Conservation (phyloP, 805 yeast species). For the Candida nanaspora region DNA sequence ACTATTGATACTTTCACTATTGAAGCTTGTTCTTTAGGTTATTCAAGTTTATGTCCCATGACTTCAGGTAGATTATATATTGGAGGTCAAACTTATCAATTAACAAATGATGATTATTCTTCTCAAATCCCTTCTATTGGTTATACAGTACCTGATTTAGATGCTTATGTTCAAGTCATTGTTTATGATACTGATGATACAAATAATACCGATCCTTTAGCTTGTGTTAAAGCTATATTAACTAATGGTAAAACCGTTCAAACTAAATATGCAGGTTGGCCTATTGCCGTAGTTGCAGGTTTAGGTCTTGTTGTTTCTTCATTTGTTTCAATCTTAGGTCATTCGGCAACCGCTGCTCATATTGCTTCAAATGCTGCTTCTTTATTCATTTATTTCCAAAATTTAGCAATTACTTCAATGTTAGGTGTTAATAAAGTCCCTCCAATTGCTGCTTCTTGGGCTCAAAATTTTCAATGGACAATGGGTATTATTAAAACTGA, state of each 20-base stretch:
- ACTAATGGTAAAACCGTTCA: slow-evolving; percentile 91
- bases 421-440: slow-evolving; percentile 90
- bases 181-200: slow-evolving; percentile 48
- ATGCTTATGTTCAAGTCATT: slow-evolving; percentile 77
- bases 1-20: slow-evolving; percentile 47
- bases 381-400: slow-evolving; percentile 88
- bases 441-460: slow-evolving; percentile 97
- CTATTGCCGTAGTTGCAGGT: slow-evolving; percentile 87
- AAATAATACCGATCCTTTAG: slow-evolving; percentile 42
- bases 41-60: slow-evolving; percentile 70
- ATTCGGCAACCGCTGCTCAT: slow-evolving; percentile 90
- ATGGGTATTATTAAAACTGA: slow-evolving; percentile 76
- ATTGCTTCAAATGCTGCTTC: slow-evolving; percentile 96
- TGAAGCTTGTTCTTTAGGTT: slow-evolving; percentile 54
- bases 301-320: slow-evolving; percentile 85
- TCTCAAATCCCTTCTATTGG: slow-evolving; percentile 70
- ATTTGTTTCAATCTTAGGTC: slow-evolving; percentile 78
- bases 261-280: slow-evolving; percentile 91
- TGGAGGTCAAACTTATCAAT: slow-evolving; percentile 7
- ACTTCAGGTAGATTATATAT: slow-evolving; percentile 82
- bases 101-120: slow-evolving; percentile 34
- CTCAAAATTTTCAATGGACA: slow-evolving; percentile 95
- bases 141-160: slow-evolving; percentile 87
- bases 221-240: slow-evolving; percentile 87
- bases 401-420: slow-evolving; percentile 87